Base-by-base conservation (phyloP, 140 eudicot genomes). In the Erigeron philadelphicus region DNA sequence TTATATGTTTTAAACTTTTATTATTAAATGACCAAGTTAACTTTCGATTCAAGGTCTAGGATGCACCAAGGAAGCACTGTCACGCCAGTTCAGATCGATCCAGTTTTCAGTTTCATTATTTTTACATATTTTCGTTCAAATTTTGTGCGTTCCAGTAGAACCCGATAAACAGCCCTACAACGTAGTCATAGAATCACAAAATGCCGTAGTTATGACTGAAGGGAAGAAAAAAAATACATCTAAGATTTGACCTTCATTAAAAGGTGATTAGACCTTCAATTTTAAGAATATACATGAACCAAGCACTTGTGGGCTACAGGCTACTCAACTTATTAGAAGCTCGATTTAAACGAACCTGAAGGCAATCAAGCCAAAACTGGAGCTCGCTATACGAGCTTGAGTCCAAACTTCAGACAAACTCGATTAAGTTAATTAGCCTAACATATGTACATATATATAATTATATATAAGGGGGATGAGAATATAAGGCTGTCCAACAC, bases 131-230 rank as follows among this genome's bases (percentile, higher is more conserved):
- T 31, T 23, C 16, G 42, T 19, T 55, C 56, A 16, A 50, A 9
- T 13, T 50, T 21, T n/a, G 61, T 58, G 44, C 13, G 25, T 3
- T 58, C 42, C 15, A 4, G 42, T 21, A 21, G 23, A 58, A 58
- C 64, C 7, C 11, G 31, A 18, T 18, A 55, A 55, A 55, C 61
- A 55, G 61, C 35, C 38, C 8, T 55, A 55, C 61, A 19, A 45
- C 11, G 21, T 65, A 19, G 55, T 64, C 55, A 18, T 64, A 44
- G 40, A 44, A 44, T 64, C 70, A 18, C 56, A 63, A 63, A 63
- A n/a, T 15, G 9, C 68, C 38, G 11, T 18, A 55, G 17, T 42
- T 15, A 17, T 42, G 52, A 63, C 35, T 41, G 16, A 1, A 16
- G 15, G 10, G 9, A 63, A 42, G 50, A 41, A 31, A 31, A 31